These are phyloP conservation scores for Mycena filopes DNA, from an alignment of 768 basidiomycete genomes.

Conservation along the genomic window DNA sequence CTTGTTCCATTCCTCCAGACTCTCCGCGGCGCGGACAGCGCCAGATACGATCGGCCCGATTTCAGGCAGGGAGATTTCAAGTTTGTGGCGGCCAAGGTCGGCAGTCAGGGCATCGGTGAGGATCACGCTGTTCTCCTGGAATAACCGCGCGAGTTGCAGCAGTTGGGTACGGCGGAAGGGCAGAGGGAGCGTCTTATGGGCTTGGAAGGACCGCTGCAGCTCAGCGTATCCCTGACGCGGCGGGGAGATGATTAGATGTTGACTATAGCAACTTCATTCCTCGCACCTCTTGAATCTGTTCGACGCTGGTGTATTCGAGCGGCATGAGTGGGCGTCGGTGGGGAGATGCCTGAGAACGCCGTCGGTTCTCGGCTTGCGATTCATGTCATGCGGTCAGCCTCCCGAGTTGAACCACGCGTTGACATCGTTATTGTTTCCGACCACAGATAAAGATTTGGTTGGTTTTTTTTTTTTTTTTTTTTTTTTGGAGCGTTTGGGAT, in stretches of 20 bases:
- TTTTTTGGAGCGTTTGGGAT: no score
- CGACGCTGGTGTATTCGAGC: not conserved
- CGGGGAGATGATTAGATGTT: not conserved
- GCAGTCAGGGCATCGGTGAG: not conserved
- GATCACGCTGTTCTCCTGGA: conserved; percentile 13
- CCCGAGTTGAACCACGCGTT: no score
- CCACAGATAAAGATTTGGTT: no score
- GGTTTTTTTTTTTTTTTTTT: no score
- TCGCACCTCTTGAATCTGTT: not conserved
- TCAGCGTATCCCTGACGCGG: conserved; percentile 13
- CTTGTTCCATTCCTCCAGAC: conserved; percentile 25
- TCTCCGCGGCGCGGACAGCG: conserved; percentile 12
- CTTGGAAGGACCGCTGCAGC: conserved; percentile 14
- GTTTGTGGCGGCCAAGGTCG: conserved; percentile 15
- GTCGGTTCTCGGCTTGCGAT: no score
- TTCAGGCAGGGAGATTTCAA: conserved; percentile 2
- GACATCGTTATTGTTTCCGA: no score
- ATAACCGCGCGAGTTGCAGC: conserved; percentile 16
- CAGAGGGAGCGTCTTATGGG: not conserved
- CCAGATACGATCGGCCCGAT: conserved; percentile 17
- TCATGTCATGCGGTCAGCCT: no score
- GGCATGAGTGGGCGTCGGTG: no score
- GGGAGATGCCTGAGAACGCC: no score
- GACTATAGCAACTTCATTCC: not conserved
- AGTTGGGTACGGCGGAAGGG: conserved; percentile 12